Evolutionary conservation across 495 filamentous ascomycete genomes (phyloP), one percentile per base, ranked within the genome.

Genomic region (Hypoxylon perforatum): DNA sequence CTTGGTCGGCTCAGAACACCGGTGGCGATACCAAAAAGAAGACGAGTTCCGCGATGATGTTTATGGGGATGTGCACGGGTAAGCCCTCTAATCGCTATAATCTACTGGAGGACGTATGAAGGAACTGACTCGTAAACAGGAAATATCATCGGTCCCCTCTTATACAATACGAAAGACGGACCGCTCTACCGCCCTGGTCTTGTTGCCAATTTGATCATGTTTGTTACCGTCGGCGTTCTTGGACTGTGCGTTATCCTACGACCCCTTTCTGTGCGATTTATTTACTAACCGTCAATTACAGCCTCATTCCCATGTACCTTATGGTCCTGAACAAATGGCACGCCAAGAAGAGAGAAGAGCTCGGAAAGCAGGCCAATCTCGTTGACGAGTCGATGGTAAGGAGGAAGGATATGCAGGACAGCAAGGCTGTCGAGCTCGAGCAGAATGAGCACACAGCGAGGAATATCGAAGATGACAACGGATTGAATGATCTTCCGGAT

Each of bases 1-100:
- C 86, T 0, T 90, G 88, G 88, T 85, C 83, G 12, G 87, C 85
- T 0, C 86, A 82, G 63, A 90, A 90, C 67, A 90, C 87, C 0
- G 88, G 81, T 1, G 87, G 87, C 0, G 87, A 90, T 61, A 89
- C 87, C 14, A 90, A 90, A 73, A 86, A 88, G 67, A 89, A 89
- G 63, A 82, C 86, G 22, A 88, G 84, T 0, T 88, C 87, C 0
- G 86, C 77, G 53, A 82, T 89, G 41, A 75, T 89, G 7, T 85
- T 88, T 49, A 77, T 88, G 25, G 88, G 88, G 10, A 85, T 87
- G 70, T 88, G 84, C 63, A 82, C 83, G 14, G 65, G 65, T 68
- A 10, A 55, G 65, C n/a, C 10, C 18, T 25, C 3, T 28, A 28
- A 7, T 28, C n/a, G 4, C 18, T 25, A 28, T 28, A 28, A 7